phyloP scores from a whole-genome alignment of 1,284 basidiomycete species.

The Irpex sp. region DNA sequence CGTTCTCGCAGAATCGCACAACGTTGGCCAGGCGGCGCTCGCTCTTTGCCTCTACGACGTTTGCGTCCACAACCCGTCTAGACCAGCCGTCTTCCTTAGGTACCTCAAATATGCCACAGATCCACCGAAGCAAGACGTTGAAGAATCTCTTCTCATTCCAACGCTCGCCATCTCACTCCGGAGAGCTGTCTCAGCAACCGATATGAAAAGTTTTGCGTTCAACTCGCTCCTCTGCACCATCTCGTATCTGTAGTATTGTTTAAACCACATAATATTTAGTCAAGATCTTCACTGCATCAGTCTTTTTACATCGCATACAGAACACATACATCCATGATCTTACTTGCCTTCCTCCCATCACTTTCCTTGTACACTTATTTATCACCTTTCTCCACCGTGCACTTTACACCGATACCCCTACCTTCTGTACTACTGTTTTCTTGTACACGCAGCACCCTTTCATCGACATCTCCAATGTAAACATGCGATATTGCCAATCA shows the following conservation, averaged over 20 bases:
- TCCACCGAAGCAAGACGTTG: constrained; percentile 16
- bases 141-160: constrained; percentile 21
- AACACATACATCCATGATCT: neutral
- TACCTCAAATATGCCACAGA: constrained; percentile 1
- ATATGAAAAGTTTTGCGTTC: neutral
- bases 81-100: constrained; percentile 1
- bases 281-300: neutral
- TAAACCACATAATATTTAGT: neutral
- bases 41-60: constrained; percentile 20
- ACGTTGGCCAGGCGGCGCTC: constrained; percentile 21
- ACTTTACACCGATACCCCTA: neutral
- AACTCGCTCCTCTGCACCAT: neutral
- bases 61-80: constrained; percentile 15
- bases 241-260: neutral
- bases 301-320: neutral
- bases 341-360: neutral
- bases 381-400: neutral
- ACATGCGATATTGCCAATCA: neutral
- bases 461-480: neutral
- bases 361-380: neutral
- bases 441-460: neutral
- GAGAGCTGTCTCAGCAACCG: neutral
- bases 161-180: constrained; percentile 11
- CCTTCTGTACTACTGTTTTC: neutral
- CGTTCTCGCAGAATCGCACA: constrained; percentile 14